Evolutionary conservation across 1,284 basidiomycete species (phyloP).

Genomic region (Chalciporus piperatoides): DNA sequence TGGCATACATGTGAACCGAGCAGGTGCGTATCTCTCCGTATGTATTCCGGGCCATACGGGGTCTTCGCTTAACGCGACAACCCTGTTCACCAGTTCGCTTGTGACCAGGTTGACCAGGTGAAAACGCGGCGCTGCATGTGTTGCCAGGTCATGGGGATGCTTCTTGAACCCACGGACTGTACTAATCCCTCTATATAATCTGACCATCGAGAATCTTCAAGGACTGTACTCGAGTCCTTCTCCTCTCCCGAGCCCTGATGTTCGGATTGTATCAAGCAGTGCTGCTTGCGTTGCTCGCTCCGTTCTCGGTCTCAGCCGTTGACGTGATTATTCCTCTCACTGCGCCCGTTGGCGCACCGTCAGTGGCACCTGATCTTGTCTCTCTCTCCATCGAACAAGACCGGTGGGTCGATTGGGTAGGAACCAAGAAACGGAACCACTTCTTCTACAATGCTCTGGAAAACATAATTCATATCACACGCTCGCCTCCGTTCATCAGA

Average conservation of each 20-base stretch:
- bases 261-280: conserved; percentile 1
- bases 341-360: conserved; percentile 24
- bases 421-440: conserved; percentile 45
- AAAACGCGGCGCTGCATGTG: neutral
- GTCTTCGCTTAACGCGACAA: no score
- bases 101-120: neutral
- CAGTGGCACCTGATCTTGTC: conserved; percentile 44
- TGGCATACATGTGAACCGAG: no score
- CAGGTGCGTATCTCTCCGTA: no score
- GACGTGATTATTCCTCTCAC: conserved; percentile 21
- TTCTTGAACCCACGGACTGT: neutral
- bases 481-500: conserved; percentile 53
- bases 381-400: conserved; percentile 71
- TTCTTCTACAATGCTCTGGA: conserved; percentile 57
- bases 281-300: neutral
- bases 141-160: conserved; percentile 3
- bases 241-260: conserved; percentile 5
- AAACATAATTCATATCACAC: conserved; percentile 52
- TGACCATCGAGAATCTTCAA: neutral
- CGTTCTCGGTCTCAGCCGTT: conserved; percentile 7
- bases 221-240: neutral
- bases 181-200: conserved; percentile 1
- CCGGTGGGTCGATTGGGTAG: conserved; percentile 62
- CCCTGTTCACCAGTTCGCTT: no score
- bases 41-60: no score